phyloP scores from a whole-genome alignment of 1,284 basidiomycete genomes.

The Neonothopanus nambi region DNA sequence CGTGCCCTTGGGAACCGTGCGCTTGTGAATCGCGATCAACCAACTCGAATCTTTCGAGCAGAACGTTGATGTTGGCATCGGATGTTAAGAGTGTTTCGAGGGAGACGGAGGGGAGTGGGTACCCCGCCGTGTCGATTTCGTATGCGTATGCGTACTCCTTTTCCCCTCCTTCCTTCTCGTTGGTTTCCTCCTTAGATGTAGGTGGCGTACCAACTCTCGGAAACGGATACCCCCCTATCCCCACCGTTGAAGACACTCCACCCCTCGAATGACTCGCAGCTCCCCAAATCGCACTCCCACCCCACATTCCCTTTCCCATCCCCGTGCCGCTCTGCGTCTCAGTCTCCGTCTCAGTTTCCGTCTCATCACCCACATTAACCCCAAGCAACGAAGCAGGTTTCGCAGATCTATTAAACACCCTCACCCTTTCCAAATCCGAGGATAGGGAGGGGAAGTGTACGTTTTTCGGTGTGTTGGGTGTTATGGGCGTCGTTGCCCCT shows the following conservation, averaged over 20 bases:
- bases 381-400: conserved; percentile 61
- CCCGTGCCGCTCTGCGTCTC: neutral
- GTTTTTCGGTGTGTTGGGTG: conserved; percentile 67
- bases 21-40: too few relatives aligned
- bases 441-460: conserved; percentile 83
- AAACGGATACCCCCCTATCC: neutral
- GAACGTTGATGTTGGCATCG: too few relatives aligned
- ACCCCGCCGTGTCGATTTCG: too few relatives aligned
- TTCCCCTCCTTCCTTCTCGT: too few relatives aligned
- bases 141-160: too few relatives aligned
- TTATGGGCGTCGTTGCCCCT: conserved; percentile 36
- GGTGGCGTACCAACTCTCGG: neutral
- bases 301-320: conserved; percentile 5
- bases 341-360: conserved; percentile 1
- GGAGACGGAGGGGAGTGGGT: too few relatives aligned
- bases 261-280: neutral
- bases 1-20: too few relatives aligned
- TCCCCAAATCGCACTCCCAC: neutral
- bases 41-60: too few relatives aligned
- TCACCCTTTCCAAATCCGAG: conserved; percentile 77
- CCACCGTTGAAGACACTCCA: too few relatives aligned
- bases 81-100: too few relatives aligned
- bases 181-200: too few relatives aligned
- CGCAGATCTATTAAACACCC: conserved; percentile 81
- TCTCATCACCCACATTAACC: conserved; percentile 8